Evolutionary conservation across 345 rosid species (phyloP).

Genomic region (Punica granatum): DNA sequence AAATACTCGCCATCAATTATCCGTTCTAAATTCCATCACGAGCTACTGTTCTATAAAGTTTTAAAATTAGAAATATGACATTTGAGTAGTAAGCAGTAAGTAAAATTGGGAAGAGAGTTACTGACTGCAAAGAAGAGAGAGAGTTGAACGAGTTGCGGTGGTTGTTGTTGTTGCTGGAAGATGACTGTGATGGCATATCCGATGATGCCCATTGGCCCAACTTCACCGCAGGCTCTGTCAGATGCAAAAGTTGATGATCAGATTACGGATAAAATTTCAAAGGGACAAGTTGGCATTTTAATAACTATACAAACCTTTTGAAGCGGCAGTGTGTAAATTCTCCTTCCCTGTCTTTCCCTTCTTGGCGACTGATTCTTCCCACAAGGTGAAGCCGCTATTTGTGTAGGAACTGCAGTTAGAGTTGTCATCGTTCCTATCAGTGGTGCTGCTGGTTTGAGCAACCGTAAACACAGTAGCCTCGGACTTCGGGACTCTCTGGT

Average conservation of each 20-base stretch:
- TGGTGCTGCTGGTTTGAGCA: conserved; percentile 35
- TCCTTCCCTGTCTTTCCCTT: conserved; percentile 97
- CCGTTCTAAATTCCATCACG: neutral
- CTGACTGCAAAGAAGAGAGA: conserved; percentile 67
- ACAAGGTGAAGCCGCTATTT: conserved; percentile 69
- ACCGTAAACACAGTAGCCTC: conserved; percentile 44
- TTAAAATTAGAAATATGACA: too few relatives aligned
- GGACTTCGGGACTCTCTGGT: conserved; percentile 53
- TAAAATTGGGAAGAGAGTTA: conserved; percentile 10
- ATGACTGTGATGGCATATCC: conserved; percentile 53
- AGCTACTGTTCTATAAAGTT: neutral
- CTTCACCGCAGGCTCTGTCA: conserved; percentile 34
- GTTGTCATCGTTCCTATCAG: conserved; percentile 63
- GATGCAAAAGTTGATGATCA: neutral
- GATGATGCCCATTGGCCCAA: conserved; percentile 42
- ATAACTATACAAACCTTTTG: conserved; percentile 17
- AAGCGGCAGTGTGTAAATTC: conserved; percentile 43
- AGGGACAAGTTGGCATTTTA: neutral
- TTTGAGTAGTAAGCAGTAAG: neutral
- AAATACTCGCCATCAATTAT: neutral
- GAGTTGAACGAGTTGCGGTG: conserved; percentile 55
- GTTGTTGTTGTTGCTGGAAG: conserved; percentile 31
- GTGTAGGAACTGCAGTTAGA: conserved; percentile 77
- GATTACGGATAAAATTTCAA: neutral
- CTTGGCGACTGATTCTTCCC: conserved; percentile 71